Conservation (phyloP, 495 filamentous ascomycete species). For the Neurospora sp. region DNA sequence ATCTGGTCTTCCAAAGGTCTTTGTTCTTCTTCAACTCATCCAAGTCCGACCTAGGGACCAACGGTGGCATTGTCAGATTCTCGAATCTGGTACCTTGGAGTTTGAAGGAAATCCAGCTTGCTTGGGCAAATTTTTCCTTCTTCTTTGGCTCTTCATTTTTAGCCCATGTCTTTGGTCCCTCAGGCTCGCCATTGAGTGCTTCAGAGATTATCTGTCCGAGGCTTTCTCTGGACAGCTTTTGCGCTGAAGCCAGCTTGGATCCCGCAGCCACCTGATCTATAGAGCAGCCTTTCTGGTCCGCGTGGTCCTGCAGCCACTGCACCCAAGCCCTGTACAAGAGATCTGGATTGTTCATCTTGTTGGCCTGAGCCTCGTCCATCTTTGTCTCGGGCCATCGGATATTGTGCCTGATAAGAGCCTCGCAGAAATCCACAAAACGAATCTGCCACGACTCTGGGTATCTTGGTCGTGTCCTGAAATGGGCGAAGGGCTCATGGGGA, state of each 20-base stretch:
- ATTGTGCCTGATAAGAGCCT: slow-evolving; percentile 4
- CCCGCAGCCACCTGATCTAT: background rate
- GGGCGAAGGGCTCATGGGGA: slow-evolving; percentile 1
- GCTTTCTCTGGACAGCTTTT: background rate
- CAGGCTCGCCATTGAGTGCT: background rate
- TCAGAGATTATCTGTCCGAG: background rate
- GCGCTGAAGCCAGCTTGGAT: background rate
- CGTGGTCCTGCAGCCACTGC: slow-evolving; percentile 9
- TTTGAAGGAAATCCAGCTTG: background rate
- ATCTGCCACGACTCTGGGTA: slow-evolving; percentile 5
- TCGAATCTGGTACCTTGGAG: background rate
- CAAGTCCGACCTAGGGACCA: background rate
- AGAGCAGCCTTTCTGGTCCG: background rate
- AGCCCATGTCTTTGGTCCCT: background rate
- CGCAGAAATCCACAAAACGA: slow-evolving; percentile 10
- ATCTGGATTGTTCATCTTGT: slow-evolving; percentile 6
- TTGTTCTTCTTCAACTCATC: background rate
- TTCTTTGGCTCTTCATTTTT: background rate
- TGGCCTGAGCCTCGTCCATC: background rate
- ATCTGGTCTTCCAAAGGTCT: slow-evolving; percentile 8
- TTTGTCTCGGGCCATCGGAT: background rate
- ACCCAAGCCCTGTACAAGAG: slow-evolving; percentile 12
- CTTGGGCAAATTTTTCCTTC: background rate
- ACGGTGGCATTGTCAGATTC: background rate
- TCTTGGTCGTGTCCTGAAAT: background rate